These are phyloP conservation scores for Penicillium sp. DNA, from an alignment of 2,329 filamentous ascomycete genomes.

Conservation along the genomic window DNA sequence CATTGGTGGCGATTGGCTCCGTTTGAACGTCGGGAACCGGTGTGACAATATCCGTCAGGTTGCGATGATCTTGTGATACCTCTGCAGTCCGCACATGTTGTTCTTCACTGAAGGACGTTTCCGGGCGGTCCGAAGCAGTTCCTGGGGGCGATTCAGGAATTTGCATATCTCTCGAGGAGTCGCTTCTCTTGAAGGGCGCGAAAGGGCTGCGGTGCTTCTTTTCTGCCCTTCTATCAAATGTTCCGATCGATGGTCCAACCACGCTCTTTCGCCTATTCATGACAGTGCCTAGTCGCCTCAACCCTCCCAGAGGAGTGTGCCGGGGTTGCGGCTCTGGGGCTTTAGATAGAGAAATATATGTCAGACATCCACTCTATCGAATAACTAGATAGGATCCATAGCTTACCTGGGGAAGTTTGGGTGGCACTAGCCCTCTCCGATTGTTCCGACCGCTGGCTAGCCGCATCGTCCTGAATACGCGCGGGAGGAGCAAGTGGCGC, in stretches of 20 bases:
- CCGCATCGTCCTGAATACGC: conserved; percentile 48
- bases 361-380: conserved; percentile 3
- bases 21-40: conserved; percentile 21
- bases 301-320: conserved; percentile 41
- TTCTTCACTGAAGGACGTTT: conserved; percentile 28
- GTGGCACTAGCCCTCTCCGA: conserved; percentile 34
- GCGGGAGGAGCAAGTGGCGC: conserved; percentile 27
- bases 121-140: conserved; percentile 30
- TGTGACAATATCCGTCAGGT: conserved; percentile 16
- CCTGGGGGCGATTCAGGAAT: conserved; percentile 32
- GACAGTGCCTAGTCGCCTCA: conserved; percentile 45
- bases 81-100: conserved; percentile 25
- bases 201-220: conserved; percentile 44
- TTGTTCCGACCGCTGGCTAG: conserved; percentile 51
- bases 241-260: conserved; percentile 31
- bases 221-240: conserved; percentile 28
- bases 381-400: too few relatives aligned
- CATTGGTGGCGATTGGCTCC: conserved; percentile 26
- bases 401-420: conserved; percentile 35
- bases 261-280: conserved; percentile 46
- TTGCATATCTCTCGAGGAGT: conserved; percentile 37
- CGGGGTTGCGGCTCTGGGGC: conserved; percentile 38
- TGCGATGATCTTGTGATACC: conserved; percentile 26
- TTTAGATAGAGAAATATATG: conserved; percentile 12
- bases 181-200: conserved; percentile 39